Percentiles rank a stretch among this genome's conserved stretches.
Conservation (phyloP, 1,284 basidiomycete species). For the Rhizoctonia solani region DNA sequence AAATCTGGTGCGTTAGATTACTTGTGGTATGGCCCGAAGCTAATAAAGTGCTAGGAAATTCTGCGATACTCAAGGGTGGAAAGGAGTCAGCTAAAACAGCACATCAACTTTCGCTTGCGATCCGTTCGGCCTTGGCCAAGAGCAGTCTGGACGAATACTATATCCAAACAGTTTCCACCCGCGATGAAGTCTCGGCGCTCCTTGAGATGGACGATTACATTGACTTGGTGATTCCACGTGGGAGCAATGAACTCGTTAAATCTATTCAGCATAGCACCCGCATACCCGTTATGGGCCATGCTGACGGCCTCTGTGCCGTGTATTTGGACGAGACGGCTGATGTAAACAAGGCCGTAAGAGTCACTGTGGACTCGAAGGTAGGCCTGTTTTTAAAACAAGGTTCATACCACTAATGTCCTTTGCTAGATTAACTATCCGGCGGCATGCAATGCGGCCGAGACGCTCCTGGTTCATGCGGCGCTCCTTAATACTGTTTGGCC, state of each 20-base stretch:
- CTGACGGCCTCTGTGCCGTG: conserved; percentile 90
- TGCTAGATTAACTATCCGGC: conserved; percentile 89
- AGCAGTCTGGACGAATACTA: conserved; percentile 78
- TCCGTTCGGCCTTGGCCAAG: conserved; percentile 74
- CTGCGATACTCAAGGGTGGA: conserved; percentile 95
- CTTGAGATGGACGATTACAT: conserved; percentile 90
- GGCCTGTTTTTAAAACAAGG: conserved; percentile 38
- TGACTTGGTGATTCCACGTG: conserved; percentile 95
- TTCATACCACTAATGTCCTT: not conserved
- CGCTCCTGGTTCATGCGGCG: conserved; percentile 80
- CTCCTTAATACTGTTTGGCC: conserved; percentile 79
- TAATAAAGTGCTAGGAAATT: conserved; percentile 65
- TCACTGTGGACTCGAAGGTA: conserved; percentile 92
- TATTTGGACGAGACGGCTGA: conserved; percentile 87
- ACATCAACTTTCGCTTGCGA: conserved; percentile 73
- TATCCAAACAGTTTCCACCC: conserved; percentile 90
- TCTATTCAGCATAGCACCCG: conserved; percentile 88
- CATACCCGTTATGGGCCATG: conserved; percentile 99
- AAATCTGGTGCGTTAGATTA: conserved; percentile 73
- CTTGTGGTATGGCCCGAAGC: conserved; percentile 9
- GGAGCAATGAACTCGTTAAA: conserved; percentile 87
- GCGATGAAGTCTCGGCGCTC: conserved; percentile 88
- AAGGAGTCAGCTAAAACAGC: conserved; percentile 88
- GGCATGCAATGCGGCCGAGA: conserved; percentile 95
- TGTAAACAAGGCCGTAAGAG: conserved; percentile 73